Evolutionary conservation across 1,139 yeast species (phyloP), one percentile per base, ranked within the genome.

Genomic region (Zygosaccharomyces pseudobailii): DNA sequence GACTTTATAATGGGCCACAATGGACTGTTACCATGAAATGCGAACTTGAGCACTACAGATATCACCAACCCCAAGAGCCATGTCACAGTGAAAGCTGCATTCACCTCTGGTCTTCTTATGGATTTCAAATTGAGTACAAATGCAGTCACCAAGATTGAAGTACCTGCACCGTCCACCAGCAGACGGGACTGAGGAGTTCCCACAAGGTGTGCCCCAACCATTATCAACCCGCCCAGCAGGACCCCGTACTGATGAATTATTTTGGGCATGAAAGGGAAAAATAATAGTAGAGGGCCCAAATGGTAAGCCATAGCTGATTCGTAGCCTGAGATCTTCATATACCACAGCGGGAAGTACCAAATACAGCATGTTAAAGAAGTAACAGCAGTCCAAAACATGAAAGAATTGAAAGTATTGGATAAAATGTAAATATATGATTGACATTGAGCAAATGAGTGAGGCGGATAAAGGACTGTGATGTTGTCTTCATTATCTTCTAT

Each of bases 271-370:
- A 74, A 72, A 3, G 87, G 80, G 13, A 85, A 57, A 3, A 68
- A 63, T 36, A 68, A 63, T 36, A 88, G 70, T 13, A 84, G 51
- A 4, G 90, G 85, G 1, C 84, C 76, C 28, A 80, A 52, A 37
- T 84, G 72, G 23, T 82, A 70, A 3, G 82, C 63, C 42, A 88
- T 73, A 2, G 82, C 77, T 0, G 86, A 85, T 67, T 92, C 98
- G 64, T 86, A 89, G 3, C 98, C 98, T 2, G 96, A 85, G 48
- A 92, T 84, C 6, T 97, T 97, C 97, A 92, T 89, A 63, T 85
- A 80, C 98, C 98, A 92, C 52, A 92, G 74, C 17, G 98, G 98
- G 74, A 92, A 92, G 70, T 87, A 88, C 98, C 98, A 92, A 43
- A 92, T 83, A 61, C 94, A 80, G 49, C 94, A 75, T 45, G 89